Conservation (phyloP, 225 moss, liverwort and hornwort species). For the Physcomitrellopsis africana region DNA sequence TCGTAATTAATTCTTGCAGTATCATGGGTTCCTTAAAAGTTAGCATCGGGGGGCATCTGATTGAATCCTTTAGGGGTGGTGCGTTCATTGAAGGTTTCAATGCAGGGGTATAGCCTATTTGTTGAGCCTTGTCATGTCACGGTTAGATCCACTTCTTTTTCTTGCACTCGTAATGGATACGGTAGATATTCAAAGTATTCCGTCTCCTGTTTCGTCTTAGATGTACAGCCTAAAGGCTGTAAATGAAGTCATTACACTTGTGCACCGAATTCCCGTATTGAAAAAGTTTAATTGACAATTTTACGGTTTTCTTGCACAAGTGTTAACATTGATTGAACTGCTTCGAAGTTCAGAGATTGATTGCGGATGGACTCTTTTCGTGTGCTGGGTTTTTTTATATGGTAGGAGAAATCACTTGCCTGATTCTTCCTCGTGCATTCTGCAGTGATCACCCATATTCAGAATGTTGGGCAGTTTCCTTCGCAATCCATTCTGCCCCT, state of each 20-base stretch:
- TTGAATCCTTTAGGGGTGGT: conserved; percentile 22
- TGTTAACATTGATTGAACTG: conserved; percentile 19
- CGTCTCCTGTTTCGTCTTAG: conserved; percentile 13
- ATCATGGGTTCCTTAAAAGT: conserved; percentile 29
- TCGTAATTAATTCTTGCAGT: conserved; percentile 14
- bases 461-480: neutral
- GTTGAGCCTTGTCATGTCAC: conserved; percentile 14
- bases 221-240: conserved; percentile 12
- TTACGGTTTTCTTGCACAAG: conserved; percentile 3
- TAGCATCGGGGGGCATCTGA: conserved; percentile 20
- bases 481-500: conserved; percentile 12
- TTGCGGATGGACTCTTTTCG: conserved; percentile 24
- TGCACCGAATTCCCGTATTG: neutral
- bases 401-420: conserved; percentile 20
- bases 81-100: conserved; percentile 8
- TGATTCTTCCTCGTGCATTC: neutral
- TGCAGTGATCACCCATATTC: conserved; percentile 8
- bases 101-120: neutral
- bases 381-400: conserved; percentile 22
- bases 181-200: conserved; percentile 25
- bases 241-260: neutral
- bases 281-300: conserved; percentile 24
- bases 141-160: conserved; percentile 28
- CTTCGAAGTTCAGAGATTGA: conserved; percentile 30
- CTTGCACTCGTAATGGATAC: conserved; percentile 7